phyloP scores from a whole-genome alignment of 2,329 filamentous ascomycete genomes.

The Aspergillus japonicus region DNA sequence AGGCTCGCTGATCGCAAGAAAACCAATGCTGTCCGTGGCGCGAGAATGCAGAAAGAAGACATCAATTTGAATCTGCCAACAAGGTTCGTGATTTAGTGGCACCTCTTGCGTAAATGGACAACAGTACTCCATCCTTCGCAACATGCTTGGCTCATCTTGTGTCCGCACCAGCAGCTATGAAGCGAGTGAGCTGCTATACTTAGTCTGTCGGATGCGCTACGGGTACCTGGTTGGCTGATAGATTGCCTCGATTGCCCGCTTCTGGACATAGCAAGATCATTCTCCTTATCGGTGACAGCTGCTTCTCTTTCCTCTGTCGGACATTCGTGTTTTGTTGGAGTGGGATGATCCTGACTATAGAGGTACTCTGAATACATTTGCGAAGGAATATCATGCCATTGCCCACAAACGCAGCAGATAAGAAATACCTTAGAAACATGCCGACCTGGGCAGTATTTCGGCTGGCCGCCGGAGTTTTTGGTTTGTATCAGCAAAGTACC shows the following conservation, averaged over 20 bases:
- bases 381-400: conserved; percentile 45
- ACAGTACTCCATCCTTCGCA: conserved; percentile 68
- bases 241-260: background rate
- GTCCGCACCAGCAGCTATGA: conserved; percentile 69
- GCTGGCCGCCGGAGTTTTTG: background rate
- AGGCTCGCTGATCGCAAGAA: background rate
- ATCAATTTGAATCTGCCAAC: background rate
- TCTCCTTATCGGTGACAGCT: background rate
- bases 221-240: background rate
- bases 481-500: background rate
- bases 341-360: conserved; percentile 22
- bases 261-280: background rate
- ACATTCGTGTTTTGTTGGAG: background rate
- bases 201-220: background rate
- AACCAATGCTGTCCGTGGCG: background rate
- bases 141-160: conserved; percentile 67
- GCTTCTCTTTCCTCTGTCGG: background rate
- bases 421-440: conserved; percentile 42
- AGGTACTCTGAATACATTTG: conserved; percentile 39
- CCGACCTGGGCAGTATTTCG: background rate
- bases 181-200: conserved; percentile 42
- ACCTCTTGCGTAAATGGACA: conserved; percentile 64
- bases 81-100: conserved; percentile 29
- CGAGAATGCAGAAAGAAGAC: background rate
- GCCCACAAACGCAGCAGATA: conserved; percentile 45